Evolutionary conservation across 2,329 filamentous ascomycete genomes (phyloP).

Genomic region (Fusarium marasasianum): DNA sequence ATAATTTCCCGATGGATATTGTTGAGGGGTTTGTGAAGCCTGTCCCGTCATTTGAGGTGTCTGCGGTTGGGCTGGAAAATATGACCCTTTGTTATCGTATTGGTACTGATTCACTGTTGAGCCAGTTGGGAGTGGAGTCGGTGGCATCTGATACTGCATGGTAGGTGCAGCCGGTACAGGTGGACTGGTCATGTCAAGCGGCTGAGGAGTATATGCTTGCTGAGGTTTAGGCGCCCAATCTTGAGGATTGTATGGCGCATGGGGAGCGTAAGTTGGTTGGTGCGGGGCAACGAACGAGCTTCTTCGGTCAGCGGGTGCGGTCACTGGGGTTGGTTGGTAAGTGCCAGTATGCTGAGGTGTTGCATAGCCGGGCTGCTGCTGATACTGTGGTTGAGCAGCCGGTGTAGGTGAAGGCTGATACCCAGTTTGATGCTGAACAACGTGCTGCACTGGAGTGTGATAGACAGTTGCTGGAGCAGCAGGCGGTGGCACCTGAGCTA

Average conservation of each 20-base stretch:
- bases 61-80: neutral
- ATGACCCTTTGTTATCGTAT: neutral
- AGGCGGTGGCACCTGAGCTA: neutral
- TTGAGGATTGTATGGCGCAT: constrained; percentile 23
- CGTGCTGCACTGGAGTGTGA: neutral
- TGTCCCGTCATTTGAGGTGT: constrained; percentile 3
- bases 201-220: neutral
- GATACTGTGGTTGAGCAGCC: neutral
- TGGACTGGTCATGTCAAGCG: accelerated
- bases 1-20: neutral
- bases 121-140: neutral
- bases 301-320: neutral
- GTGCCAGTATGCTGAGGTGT: neutral
- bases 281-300: neutral
- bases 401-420: neutral
- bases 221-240: constrained; percentile 5
- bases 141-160: constrained; percentile 2
- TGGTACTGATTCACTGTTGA: neutral
- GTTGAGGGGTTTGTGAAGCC: too few relatives aligned
- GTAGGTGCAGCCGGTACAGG: neutral
- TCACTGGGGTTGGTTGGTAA: neutral
- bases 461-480: neutral
- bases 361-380: neutral
- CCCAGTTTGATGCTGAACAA: neutral
- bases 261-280: neutral